These are phyloP conservation scores for Apiospora pterosperma DNA, from an alignment of 2,329 filamentous ascomycete genomes.

Conservation along the genomic window DNA sequence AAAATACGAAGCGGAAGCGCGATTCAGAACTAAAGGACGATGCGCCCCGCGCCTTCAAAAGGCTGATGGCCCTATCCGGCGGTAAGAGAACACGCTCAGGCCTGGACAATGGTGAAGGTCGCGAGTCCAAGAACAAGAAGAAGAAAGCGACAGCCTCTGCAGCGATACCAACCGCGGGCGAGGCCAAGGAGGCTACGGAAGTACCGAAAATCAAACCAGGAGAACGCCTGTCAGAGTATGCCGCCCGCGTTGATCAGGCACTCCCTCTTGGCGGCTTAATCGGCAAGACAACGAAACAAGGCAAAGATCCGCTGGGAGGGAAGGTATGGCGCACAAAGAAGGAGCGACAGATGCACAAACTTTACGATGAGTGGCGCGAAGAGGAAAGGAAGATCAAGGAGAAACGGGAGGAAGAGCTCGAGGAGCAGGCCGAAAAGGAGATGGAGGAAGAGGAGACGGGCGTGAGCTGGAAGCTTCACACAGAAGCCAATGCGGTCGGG, in stretches of 20 bases:
- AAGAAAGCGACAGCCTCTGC: slow-evolving; percentile 25
- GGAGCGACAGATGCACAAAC: slow-evolving; percentile 77
- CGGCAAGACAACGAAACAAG: slow-evolving; percentile 57
- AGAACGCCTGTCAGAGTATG: slow-evolving; percentile 79
- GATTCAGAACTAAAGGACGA: slow-evolving; percentile 58
- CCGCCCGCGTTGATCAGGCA: slow-evolving; percentile 77
- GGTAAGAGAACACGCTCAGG: slow-evolving; percentile 60
- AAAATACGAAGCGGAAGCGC: slow-evolving; percentile 46
- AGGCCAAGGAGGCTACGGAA: slow-evolving; percentile 23
- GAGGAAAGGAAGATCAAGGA: slow-evolving; percentile 63
- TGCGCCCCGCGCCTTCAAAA: slow-evolving; percentile 81
- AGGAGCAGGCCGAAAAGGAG: slow-evolving; percentile 61
- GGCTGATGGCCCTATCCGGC: slow-evolving; percentile 73
- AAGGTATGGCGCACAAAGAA: slow-evolving; percentile 75
- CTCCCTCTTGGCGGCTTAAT: slow-evolving; percentile 72
- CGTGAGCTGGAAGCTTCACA: slow-evolving; percentile 44
- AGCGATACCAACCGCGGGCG: slow-evolving; percentile 10
- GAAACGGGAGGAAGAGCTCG: slow-evolving; percentile 61
- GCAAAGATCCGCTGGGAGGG: slow-evolving; percentile 61
- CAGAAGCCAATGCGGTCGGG: slow-evolving; percentile 38
- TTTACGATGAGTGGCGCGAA: slow-evolving; percentile 74
- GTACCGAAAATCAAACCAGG: slow-evolving; percentile 74
- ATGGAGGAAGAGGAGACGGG: slow-evolving; percentile 55
- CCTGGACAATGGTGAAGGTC: slow-evolving; percentile 63
- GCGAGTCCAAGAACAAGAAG: slow-evolving; percentile 29